A percentile compares a stretch with the other conserved stretches of the same genome.
Conservation (phyloP, 75 land plant species). For the Picea sitchensis region DNA sequence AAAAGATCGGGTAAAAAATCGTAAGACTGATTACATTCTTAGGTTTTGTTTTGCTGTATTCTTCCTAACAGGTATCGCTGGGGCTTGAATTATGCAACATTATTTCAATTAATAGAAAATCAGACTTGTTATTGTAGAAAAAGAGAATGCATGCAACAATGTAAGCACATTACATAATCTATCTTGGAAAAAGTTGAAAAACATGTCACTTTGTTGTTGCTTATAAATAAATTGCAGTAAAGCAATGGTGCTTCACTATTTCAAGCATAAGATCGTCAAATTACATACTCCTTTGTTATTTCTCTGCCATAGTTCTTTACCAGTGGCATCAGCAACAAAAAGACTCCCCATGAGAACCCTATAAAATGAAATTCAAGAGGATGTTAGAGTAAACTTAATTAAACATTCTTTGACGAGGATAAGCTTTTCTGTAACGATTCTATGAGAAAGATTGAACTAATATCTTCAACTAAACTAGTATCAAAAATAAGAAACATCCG, state of each 20-base stretch:
- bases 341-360: slow-evolving; percentile 6
- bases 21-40: too few relatives aligned
- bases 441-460: background rate
- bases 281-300: slow-evolving; percentile 8
- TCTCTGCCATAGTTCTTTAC: slow-evolving; percentile 7
- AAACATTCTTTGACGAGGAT: background rate
- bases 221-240: background rate
- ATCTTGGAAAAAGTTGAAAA: background rate
- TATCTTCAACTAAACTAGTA: background rate
- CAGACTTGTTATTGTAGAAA: too few relatives aligned
- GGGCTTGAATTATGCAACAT: too few relatives aligned
- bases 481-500: too few relatives aligned
- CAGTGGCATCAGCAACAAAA: slow-evolving; percentile 5
- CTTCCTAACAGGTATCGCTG: too few relatives aligned
- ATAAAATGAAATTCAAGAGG: background rate
- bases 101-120: too few relatives aligned
- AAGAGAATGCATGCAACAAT: background rate
- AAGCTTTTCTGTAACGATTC: background rate
- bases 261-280: background rate
- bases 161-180: background rate
- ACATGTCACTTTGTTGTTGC: background rate
- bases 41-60: too few relatives aligned
- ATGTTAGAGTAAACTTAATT: background rate
- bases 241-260: background rate
- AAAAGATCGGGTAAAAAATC: too few relatives aligned